Conservation (phyloP, 192 early-diverging fungal genomes). For the Backusella sp. region DNA sequence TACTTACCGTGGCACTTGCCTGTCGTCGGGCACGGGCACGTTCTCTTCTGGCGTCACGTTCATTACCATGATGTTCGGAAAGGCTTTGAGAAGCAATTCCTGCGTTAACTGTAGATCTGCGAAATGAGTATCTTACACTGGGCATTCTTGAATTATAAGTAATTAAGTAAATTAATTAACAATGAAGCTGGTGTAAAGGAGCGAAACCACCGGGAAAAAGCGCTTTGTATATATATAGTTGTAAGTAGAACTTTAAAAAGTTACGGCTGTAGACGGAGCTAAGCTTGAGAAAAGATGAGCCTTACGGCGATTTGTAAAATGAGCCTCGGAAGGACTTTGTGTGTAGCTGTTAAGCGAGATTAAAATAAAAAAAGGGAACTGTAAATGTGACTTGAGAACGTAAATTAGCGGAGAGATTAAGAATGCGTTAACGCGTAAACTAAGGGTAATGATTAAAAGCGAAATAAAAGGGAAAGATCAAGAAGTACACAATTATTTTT, state of each 20-base stretch:
- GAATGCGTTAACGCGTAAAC: no score
- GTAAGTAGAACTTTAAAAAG: not conserved
- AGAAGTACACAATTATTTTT: no score
- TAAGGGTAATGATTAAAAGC: no score
- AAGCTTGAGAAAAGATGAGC: not conserved
- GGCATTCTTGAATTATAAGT: not conserved
- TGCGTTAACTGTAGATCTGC: not conserved
- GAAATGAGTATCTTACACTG: not conserved
- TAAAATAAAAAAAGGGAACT: no score
- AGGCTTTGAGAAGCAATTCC: not conserved
- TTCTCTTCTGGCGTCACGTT: not conserved
- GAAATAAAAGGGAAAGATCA: no score
- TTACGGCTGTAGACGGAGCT: not conserved
- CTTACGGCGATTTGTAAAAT: no score
- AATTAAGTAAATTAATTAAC: not conserved
- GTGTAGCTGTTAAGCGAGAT: no score
- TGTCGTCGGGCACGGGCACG: not conserved
- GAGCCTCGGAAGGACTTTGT: not conserved
- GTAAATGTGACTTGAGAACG: no score
- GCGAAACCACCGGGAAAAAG: not conserved
- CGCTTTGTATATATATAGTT: not conserved
- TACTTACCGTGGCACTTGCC: not conserved
- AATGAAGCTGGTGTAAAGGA: not conserved
- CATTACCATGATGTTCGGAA: not conserved
- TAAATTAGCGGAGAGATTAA: no score